Base-by-base conservation (phyloP, 2,329 filamentous ascomycete species). In the Sarocladium strictum region DNA sequence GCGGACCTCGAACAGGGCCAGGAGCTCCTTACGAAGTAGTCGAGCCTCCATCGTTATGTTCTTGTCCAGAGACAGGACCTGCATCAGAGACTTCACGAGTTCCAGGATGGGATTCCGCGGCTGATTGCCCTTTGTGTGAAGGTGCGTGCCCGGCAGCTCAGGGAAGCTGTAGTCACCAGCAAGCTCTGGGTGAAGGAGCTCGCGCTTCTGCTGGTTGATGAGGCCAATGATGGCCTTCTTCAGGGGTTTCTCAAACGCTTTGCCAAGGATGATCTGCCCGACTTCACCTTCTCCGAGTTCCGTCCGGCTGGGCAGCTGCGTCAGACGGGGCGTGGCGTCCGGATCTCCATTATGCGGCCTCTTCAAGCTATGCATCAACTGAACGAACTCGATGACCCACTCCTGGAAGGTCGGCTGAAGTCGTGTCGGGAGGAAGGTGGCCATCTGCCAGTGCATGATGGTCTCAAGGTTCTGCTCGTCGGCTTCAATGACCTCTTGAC, bases 391-490 rank as follows among this genome's bases (percentile, higher is more conserved):
- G 14, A 96, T 84, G 2, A 97, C 84, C 90, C 92, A 97, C 62
- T 96, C 86, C 58, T 92, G 83, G 75, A 99, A 99, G 10, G 86
- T 81, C 1, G 87, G 80, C 64, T 97, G 92, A 50, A 99, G 77
- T 3, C 87, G 84, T 1, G 75, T 68, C 0, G 95, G 94, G 1
- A 99, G 73, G 68, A 97, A 97, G 1, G 90, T 92, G 45, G 85
- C 87, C 66, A 99, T 87, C 69, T 99, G 94, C 95, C 95, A 99
- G 70, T 96, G 89, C 92, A 99, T 97, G 63, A 99, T 84, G 11
- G 89, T 94, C 63, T 97, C 88, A 14, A 97, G 79, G 2, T 83
- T 79, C 66, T 97, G 91, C 43, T 87, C 84, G 3, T 81, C 76
- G 4, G 72, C 71, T 62, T 93, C 90, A 7, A 87, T 78, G 3